Base-by-base conservation (phyloP, 805 yeast genomes). In the Saccharomycopsis sp. region DNA sequence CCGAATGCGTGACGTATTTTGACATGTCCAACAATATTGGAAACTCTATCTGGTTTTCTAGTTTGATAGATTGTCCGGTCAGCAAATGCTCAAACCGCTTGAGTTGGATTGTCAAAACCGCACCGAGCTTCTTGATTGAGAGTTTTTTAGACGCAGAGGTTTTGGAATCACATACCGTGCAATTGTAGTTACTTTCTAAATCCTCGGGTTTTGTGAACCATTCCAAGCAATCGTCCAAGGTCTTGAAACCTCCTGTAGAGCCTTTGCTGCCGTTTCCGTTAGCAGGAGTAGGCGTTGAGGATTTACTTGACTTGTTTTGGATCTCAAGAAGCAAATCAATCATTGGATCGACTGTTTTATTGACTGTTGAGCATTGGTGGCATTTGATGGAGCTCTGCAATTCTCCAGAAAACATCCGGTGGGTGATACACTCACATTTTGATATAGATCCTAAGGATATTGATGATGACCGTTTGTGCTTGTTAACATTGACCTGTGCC, bases 271-370 rank as follows among this genome's bases (percentile, higher is more conserved):
- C 64, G 24, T 59, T 59, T 24, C 63, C 64, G 3, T 57, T 57
- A 44, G 34, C 66, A 9, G 24, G 15, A 20, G 24, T 50, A n/a
- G 40, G 40, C 7, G 3, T 51, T 23, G 40, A 2, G 21, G 50
- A 15, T 2, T 34, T 44, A 24, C 34, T 69, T 2, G 68, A 63
- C 53, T 74, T 72, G 48, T 74, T 71, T 57, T 74, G 75, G 55
- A 91, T 82, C 66, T 90, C 97, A 59, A 94, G 75, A 2, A 97
- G 88, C 24, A 94, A 71, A 69, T 94, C 99, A 72, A 94, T 79
- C 76, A 89, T 83, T 2, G 97, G 97, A 69, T 94, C 99, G 29
- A 83, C 75, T 40, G 73, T 75, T 50, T 73, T 73, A n/a, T 89
- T 84, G 24, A 79, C 75, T 29, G 79, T 75, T 2, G 77, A 74